These are phyloP conservation scores for Colletotrichum tropicale DNA, from an alignment of 2,329 filamentous ascomycete species.

Conservation along the genomic window DNA sequence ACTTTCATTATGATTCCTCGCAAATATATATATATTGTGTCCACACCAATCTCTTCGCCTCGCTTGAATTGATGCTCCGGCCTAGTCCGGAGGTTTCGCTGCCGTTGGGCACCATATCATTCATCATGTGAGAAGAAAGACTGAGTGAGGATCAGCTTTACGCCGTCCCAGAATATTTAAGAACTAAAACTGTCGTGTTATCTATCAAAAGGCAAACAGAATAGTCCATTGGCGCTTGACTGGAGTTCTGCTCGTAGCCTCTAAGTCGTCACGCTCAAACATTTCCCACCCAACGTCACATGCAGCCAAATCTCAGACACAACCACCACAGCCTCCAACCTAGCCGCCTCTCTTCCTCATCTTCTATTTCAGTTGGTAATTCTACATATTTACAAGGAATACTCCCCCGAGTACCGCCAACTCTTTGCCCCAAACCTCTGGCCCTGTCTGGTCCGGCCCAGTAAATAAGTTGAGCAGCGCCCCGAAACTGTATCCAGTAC, in stretches of 20 bases:
- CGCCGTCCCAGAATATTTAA: not conserved
- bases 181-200: not conserved
- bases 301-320: rapidly evolving
- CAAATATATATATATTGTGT: not conserved
- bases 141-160: not conserved
- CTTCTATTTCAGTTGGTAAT: too few relatives aligned
- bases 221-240: not conserved
- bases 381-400: not conserved
- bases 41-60: rapidly evolving
- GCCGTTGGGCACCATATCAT: rapidly evolving
- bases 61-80: not conserved
- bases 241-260: rapidly evolving
- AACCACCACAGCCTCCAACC: rapidly evolving
- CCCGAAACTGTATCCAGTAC: not conserved
- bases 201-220: not conserved
- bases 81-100: not conserved
- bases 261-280: not conserved
- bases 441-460: rapidly evolving
- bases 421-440: too few relatives aligned
- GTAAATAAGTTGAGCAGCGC: not conserved
- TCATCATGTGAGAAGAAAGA: not conserved
- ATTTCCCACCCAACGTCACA: not conserved
- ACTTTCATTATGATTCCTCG: rapidly evolving
- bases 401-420: rapidly evolving
- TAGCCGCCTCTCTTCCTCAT: rapidly evolving